Evolutionary conservation across 2,329 filamentous ascomycete species (phyloP), one percentile per base, ranked within the genome.

Genomic region (Rhynchosporium graminicola): DNA sequence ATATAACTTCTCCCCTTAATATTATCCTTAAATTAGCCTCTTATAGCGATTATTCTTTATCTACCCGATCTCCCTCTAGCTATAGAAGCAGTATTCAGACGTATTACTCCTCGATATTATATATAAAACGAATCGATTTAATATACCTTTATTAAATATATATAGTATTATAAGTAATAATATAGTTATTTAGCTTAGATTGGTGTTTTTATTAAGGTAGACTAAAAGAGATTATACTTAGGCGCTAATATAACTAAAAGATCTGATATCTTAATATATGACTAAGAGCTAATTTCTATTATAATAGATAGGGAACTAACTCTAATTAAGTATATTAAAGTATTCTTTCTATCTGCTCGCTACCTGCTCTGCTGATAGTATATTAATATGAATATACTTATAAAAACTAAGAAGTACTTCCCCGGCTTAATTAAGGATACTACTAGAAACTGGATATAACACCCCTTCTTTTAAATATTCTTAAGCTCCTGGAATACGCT

Each of bases 31-130:
- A 28, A 40, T 7, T 6, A 10, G 36, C 9, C 33, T 15, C 28
- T 42, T 42, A 28, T 6, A 42, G 13, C 12, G 8, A 40, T 20
- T 54, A 1, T 38, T 67, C 61, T 55, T 52, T 58, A 56, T 33
- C 51, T 56, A 42, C 52, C 52, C 52, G 33, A 33, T 29, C 5
- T 50, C 28, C 57, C 62, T 64, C 20, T 5, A 50, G 47, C 47
- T 50, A n/a, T 50, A 13, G 29, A 50, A 50, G 29, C 9, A 50
- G 29, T 10, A 50, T 33, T 33, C 12, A 1, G 12, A 50, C 20
- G 1, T 20, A 20, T 20, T 20, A 20, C 20, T 20, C 20, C 20
- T 20, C 20, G 20, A 20, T 1, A n/a, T 2, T 26, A 50, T 6
- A 50, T 50, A 50, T n/a, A 50, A 50, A 50, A 50, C 12, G 2